phyloP scores from a whole-genome alignment of 805 yeast species.

The Suhomyces faveliae region DNA sequence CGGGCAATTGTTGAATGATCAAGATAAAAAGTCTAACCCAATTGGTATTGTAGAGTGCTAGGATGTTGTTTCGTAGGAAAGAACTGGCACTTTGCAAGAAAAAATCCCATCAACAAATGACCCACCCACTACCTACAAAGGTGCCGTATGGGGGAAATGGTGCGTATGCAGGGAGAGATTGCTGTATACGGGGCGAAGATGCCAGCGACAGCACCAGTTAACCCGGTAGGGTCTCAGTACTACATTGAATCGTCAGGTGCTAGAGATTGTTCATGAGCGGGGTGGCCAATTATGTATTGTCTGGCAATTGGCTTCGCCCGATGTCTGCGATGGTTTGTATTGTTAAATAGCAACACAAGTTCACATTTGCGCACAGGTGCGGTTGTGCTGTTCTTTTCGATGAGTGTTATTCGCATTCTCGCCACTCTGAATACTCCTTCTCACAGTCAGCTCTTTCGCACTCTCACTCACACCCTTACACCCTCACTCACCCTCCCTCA shows the following conservation, averaged over 20 bases:
- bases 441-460: no score
- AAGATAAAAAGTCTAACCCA: background rate
- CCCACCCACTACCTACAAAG: background rate
- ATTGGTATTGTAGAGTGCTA: background rate
- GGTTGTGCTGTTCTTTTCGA: background rate
- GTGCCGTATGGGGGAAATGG: background rate
- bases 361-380: no score
- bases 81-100: background rate
- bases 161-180: conserved; percentile 2
- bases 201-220: background rate
- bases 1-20: background rate
- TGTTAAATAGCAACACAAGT: background rate
- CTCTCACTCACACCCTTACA: no score
- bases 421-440: no score
- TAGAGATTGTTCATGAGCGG: background rate
- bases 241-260: background rate
- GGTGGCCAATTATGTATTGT: background rate
- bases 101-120: conserved; percentile 2
- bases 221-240: background rate
- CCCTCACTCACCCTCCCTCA: no score
- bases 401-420: no score
- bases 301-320: background rate
- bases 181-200: background rate
- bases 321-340: background rate
- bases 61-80: background rate